phyloP scores from a whole-genome alignment of 148 eudicot species.

The Cornus suecica region DNA sequence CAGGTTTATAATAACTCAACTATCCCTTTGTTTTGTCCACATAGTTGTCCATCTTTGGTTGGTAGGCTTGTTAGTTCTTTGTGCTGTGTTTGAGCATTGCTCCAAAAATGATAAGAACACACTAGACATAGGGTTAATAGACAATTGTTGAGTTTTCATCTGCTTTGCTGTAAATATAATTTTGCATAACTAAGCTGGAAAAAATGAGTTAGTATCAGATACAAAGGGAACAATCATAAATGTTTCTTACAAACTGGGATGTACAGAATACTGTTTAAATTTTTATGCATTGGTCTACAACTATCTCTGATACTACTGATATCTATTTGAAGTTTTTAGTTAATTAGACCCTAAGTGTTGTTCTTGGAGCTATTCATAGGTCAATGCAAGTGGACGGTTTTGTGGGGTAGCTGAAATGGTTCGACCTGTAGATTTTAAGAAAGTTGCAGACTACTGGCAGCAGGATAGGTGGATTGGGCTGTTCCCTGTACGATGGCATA shows the following conservation, averaged over 20 bases:
- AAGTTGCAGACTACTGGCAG: slow-evolving; percentile 92
- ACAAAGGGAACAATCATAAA: not conserved
- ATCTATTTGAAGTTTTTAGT: no score
- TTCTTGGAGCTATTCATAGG: slow-evolving; percentile 41
- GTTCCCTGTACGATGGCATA: slow-evolving; percentile 84
- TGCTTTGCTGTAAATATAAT: not conserved
- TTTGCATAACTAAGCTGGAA: no score
- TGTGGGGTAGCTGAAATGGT: slow-evolving; percentile 96
- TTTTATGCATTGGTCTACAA: not conserved
- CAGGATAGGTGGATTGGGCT: slow-evolving; percentile 99
- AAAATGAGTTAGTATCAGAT: no score
- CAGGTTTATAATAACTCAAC: no score
- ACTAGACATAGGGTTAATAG: not conserved
- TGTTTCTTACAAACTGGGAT: not conserved
- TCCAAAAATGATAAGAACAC: not conserved
- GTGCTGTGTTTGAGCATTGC: not conserved
- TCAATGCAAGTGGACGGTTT: slow-evolving; percentile 95
- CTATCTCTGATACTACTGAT: no score
- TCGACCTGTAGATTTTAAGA: slow-evolving; percentile 86
- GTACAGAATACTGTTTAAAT: not conserved
- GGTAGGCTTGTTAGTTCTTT: not conserved
- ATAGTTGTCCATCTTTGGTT: no score
- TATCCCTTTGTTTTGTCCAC: no score
- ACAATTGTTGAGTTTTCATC: not conserved
- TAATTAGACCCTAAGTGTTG: not conserved